phyloP scores from a whole-genome alignment of 2,329 filamentous ascomycete species.

The Nigrograna mackinnonii region DNA sequence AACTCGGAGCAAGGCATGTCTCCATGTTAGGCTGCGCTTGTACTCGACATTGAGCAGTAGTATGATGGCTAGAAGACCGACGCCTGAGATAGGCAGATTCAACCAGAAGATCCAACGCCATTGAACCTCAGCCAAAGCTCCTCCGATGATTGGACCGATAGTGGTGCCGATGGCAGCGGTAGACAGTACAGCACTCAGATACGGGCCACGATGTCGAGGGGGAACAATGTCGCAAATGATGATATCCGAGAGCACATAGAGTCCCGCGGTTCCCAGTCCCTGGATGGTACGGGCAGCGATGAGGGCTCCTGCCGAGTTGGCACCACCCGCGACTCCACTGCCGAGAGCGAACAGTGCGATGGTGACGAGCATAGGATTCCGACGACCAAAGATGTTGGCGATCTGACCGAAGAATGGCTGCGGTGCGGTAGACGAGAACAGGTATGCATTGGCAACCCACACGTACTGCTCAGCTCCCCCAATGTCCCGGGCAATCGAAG shows the following conservation, averaged over 20 bases:
- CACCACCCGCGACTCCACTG: conserved; percentile 55
- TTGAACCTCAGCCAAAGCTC: neutral
- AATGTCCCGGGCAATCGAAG: conserved; percentile 37
- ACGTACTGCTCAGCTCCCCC: conserved; percentile 30
- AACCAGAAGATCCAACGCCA: conserved; percentile 51
- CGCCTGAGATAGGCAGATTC: conserved; percentile 21
- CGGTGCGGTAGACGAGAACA: conserved; percentile 40
- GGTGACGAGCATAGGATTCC: conserved; percentile 31
- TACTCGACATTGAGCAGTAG: conserved; percentile 44
- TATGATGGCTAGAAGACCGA: conserved; percentile 15
- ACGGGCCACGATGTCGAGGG: conserved; percentile 38
- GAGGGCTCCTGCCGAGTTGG: conserved; percentile 48
- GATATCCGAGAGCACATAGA: conserved; percentile 47
- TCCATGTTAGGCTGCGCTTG: neutral
- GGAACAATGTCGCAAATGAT: conserved; percentile 52
- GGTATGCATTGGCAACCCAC: conserved; percentile 40
- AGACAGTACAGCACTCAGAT: conserved; percentile 47
- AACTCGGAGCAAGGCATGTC: conserved; percentile 4
- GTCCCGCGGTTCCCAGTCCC: conserved; percentile 50
- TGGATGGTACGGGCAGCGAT: conserved; percentile 59
- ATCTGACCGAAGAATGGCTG: conserved; percentile 56
- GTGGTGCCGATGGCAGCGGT: conserved; percentile 50
- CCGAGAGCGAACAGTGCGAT: conserved; percentile 55
- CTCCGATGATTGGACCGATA: conserved; percentile 44
- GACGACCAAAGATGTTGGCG: conserved; percentile 55